phyloP scores from a whole-genome alignment of 192 early-diverging fungal species.

The Hyaloraphidium curvatum region DNA sequence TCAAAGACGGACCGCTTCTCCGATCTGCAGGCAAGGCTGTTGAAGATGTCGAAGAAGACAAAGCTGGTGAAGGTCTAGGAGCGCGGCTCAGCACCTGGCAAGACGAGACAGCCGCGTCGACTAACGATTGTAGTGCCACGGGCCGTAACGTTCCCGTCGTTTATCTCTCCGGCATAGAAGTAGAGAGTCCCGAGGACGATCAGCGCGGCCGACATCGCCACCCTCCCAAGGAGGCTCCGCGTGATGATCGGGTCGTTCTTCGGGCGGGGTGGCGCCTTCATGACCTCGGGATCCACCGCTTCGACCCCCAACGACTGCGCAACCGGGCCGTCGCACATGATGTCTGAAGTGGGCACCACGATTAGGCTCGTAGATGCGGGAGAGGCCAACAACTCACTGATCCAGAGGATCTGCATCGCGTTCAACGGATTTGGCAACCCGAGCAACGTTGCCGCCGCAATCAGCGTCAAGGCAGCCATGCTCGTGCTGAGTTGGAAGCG shows the following conservation, averaged over 20 bases:
- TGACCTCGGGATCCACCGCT: constrained; percentile 74
- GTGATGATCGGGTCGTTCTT: constrained; percentile 67
- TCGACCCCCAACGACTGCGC: constrained; percentile 96
- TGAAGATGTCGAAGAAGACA: constrained; percentile 94
- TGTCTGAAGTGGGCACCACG: constrained; percentile 35
- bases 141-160: constrained; percentile 43
- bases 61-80: constrained; percentile 84
- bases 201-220: constrained; percentile 54
- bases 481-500: constrained; percentile 91
- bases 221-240: constrained; percentile 40
- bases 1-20: constrained; percentile 56
- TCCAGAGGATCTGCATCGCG: constrained; percentile 98
- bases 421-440: constrained; percentile 82
- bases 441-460: constrained; percentile 68
- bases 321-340: constrained; percentile 95
- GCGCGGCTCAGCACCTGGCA: neutral
- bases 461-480: constrained; percentile 71
- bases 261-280: constrained; percentile 65
- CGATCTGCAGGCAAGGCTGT: constrained; percentile 79
- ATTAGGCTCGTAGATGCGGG: neutral
- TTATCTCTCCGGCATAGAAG: constrained; percentile 59
- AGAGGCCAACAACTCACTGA: constrained; percentile 45
- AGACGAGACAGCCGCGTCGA: neutral
- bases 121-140: constrained; percentile 79
- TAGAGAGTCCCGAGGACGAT: constrained; percentile 74